These are phyloP conservation scores for Amoebophrya sp. DNA, from an alignment of 169 alveolate genomes.

Conservation along the genomic window DNA sequence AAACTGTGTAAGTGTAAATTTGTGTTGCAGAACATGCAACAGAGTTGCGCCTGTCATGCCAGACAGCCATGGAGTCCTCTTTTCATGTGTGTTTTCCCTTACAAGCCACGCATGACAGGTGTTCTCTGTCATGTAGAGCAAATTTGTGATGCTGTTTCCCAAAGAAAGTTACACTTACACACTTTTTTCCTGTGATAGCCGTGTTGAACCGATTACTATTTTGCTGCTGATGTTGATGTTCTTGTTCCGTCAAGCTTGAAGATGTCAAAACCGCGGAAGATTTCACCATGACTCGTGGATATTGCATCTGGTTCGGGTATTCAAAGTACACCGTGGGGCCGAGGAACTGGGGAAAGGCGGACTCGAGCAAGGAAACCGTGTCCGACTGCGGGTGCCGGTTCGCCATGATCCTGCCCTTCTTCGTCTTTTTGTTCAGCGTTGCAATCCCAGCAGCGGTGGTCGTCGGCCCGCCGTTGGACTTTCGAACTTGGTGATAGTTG, in stretches of 20 bases:
- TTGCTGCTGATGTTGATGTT: background rate
- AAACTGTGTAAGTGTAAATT: no score
- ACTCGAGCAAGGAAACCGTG: background rate
- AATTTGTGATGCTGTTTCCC: no score
- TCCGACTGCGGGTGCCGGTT: slow-evolving; percentile 19
- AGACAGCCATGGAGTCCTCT: no score
- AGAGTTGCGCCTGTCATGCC: no score
- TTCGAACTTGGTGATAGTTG: background rate
- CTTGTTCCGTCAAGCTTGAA: background rate
- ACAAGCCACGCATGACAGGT: no score
- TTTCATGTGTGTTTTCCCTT: no score
- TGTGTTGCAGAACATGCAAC: no score
- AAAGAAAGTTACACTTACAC: no score
- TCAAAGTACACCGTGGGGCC: background rate
- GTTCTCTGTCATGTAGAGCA: no score
- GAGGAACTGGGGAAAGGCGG: background rate
- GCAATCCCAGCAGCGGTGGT: background rate
- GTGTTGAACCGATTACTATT: background rate
- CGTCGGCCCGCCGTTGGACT: background rate
- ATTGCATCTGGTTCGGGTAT: background rate
- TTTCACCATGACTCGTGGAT: background rate
- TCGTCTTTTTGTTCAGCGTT: background rate
- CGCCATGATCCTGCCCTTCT: background rate
- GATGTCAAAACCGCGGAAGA: background rate
- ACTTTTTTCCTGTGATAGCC: background rate